Evolutionary conservation across 169 alveolate species (phyloP).

Genomic region (Plasmodium knowlesi): DNA sequence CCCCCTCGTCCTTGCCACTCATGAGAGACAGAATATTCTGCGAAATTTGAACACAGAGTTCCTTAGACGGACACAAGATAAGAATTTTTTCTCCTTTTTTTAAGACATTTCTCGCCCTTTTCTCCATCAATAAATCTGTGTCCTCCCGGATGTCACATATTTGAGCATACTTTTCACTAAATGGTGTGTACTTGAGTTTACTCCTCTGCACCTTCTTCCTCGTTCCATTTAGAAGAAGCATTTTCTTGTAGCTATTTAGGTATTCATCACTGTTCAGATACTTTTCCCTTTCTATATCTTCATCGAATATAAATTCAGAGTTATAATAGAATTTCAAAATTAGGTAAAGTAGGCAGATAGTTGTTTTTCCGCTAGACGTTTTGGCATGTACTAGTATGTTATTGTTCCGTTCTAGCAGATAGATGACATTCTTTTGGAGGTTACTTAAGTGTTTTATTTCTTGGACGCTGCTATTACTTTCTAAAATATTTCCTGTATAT

Average conservation of each 20-base stretch:
- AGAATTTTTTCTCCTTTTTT: conserved; percentile 57
- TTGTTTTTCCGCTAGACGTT: conserved; percentile 74
- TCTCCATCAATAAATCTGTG: conserved; percentile 34
- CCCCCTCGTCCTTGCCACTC: conserved; percentile 6
- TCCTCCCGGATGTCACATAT: conserved; percentile 43
- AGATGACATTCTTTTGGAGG: conserved; percentile 64
- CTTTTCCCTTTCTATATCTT: conserved; percentile 61
- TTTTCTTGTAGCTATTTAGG: not conserved
- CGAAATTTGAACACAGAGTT: conserved; percentile 63
- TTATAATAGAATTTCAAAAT: conserved; percentile 52
- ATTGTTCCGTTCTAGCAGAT: conserved; percentile 54
- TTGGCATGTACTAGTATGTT: conserved; percentile 60
- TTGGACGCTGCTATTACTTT: conserved; percentile 12
- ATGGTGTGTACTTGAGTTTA: conserved; percentile 50
- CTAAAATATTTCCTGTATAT: conserved; percentile 6
- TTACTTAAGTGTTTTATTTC: conserved; percentile 49
- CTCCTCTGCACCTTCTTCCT: not conserved
- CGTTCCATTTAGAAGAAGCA: not conserved
- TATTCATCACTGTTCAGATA: not conserved
- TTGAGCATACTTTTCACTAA: conserved; percentile 61
- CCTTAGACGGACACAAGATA: conserved; percentile 63
- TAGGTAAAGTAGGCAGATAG: conserved; percentile 53
- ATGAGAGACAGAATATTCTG: conserved; percentile 38
- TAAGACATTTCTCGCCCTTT: conserved; percentile 9
- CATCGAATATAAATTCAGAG: conserved; percentile 56